Conservation (phyloP, 2,329 filamentous ascomycete genomes). For the Pyrenochaeta sp. region DNA sequence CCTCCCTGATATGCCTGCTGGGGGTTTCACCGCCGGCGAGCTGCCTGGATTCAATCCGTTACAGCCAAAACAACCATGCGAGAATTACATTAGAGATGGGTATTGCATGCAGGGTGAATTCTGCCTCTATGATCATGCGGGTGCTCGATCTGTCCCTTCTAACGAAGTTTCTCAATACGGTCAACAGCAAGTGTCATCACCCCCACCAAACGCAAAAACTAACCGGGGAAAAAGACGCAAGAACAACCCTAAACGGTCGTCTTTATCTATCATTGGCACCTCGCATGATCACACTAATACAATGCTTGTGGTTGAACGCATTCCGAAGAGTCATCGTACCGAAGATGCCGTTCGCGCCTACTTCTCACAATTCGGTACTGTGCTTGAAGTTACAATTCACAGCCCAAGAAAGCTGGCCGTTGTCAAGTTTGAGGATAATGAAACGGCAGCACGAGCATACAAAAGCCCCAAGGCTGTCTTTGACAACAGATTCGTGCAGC, state of each 20-base stretch:
- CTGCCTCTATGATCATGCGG: constrained; percentile 74
- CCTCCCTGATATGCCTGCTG: no score
- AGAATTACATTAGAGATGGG: constrained; percentile 76
- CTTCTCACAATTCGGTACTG: constrained; percentile 74
- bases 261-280: constrained; percentile 71
- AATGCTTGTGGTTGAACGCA: constrained; percentile 78
- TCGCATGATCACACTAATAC: constrained; percentile 69
- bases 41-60: constrained; percentile 10
- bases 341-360: constrained; percentile 72
- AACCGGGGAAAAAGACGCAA: no score
- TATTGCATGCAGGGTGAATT: constrained; percentile 72
- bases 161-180: constrained; percentile 61
- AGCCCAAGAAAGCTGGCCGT: constrained; percentile 71
- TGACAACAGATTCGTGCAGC: constrained; percentile 84
- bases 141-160: constrained; percentile 30
- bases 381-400: constrained; percentile 71
- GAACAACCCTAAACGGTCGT: constrained; percentile 52
- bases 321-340: constrained; percentile 73
- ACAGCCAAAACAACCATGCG: constrained; percentile 61
- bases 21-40: no score
- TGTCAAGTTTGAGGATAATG: constrained; percentile 72
- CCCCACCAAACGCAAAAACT: no score
- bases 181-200: no score
- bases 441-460: constrained; percentile 73
- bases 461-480: constrained; percentile 81